Evolutionary conservation across 768 basidiomycete genomes (phyloP).

Genomic region (Termitomyces sp.): DNA sequence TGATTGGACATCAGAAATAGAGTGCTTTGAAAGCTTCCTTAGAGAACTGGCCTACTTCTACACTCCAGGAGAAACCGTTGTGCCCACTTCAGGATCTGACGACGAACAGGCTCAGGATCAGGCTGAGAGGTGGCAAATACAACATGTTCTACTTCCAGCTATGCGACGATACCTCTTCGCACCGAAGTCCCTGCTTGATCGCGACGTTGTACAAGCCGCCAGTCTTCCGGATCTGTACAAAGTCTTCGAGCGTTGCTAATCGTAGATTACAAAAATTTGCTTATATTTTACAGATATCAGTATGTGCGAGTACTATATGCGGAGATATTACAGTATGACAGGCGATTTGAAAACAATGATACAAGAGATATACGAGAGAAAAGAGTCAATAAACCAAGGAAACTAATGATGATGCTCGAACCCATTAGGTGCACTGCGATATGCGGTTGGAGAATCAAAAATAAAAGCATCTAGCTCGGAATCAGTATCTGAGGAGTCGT

Average conservation of each 20-base stretch:
- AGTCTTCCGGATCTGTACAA: conserved; percentile 89
- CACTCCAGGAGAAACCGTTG: conserved; percentile 53
- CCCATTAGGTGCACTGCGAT: conserved; percentile 47
- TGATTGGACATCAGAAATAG: conserved; percentile 80
- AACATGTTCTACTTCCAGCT: conserved; percentile 88
- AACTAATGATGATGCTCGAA: conserved; percentile 30
- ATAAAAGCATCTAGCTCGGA: conserved; percentile 60
- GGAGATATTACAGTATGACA: conserved; percentile 19
- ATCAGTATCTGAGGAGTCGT: conserved; percentile 46
- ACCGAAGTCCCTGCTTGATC: conserved; percentile 63
- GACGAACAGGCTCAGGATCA: conserved; percentile 44
- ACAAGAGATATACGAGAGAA: not conserved
- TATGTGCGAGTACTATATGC: conserved; percentile 13
- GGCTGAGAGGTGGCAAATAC: conserved; percentile 79
- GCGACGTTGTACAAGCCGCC: conserved; percentile 84
- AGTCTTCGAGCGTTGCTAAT: conserved; percentile 89
- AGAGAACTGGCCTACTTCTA: conserved; percentile 93
- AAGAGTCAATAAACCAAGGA: not conserved
- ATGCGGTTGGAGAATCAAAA: conserved; percentile 52
- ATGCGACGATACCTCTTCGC: conserved; percentile 73
- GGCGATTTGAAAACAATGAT: conserved; percentile 18
- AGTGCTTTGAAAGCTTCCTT: conserved; percentile 84
- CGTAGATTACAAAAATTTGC: conserved; percentile 8
- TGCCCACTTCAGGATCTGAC: conserved; percentile 20
- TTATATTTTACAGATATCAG: conserved; percentile 17